Base-by-base conservation (phyloP, 352 stramenopile genomes). In the Pythium sukuiense region DNA sequence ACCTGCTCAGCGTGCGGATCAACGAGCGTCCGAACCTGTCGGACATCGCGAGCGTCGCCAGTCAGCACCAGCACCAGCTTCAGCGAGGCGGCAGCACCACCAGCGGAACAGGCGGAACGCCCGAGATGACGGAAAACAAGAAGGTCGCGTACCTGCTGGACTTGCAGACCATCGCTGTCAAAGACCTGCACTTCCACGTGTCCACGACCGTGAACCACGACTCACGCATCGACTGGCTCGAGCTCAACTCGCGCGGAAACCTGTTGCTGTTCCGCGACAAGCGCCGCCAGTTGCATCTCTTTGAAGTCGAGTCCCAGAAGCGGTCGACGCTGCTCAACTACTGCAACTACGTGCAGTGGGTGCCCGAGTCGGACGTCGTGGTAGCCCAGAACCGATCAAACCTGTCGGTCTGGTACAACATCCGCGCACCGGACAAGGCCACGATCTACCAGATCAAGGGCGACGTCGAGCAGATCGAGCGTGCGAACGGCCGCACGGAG, bases 301-400 rank as follows among this genome's bases (percentile, higher is more conserved):
- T 96, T 72, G 93, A 98, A 65, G 71, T 98, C 26, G 82, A 93
- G 26, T 73, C 81, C 11, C 92, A 98, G 62, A 84, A 79, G 43
- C 83, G 89, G 24, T 93, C 76, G 27, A 97, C 90, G 14, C 71
- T 98, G 41, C 81, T 98, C 20, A 97, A 94, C 63, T 97, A 97
- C 76, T 98, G 92, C 78, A 98, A 92, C 65, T 98, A 98, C 70
- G 95, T 98, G 45, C 93, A 98, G 73, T 98, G 95, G 95, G 95
- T 98, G 9, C 95, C 95, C n/a, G 87, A 96, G 33, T 97, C 85
- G 58, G 93, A 98, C 65, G 95, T 98, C 8, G 91, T 98, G 2
- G 95, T 98, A 8, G 93, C 95, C 7, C 95, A 98, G 67, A 98
- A 96, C 68, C 87, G 93, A 24, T 77, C 72, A 11, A 97, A 92